Base-by-base conservation (phyloP, 768 basidiomycete genomes). In the Tricholoma bakamatsutake region DNA sequence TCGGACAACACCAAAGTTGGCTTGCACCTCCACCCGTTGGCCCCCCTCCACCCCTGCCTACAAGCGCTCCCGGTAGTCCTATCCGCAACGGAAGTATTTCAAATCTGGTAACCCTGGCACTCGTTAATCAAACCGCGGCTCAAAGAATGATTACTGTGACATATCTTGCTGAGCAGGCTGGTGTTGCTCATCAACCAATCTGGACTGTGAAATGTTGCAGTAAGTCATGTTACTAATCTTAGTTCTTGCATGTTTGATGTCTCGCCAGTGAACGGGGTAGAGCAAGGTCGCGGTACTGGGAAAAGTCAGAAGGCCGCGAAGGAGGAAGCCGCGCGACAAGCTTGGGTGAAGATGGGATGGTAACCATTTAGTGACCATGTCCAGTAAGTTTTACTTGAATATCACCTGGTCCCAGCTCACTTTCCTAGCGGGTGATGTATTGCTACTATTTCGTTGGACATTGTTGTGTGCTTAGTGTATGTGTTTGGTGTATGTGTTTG, bases 231-330 rank as follows among this genome's bases (percentile, higher is more conserved):
- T 39, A 11, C 3, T 24, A 2, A 24, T 11, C 10, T n/a, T 43
- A 53, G 7, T 13, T 8, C n/a, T 43, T 27, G 27, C 33, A 53
- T 10, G 4, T 31, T n/a, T 43, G 8, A 47, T 18, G 58, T 21
- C 17, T 17, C 33, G n/a, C 1, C 52, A 87, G 85, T 87, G 21
- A 77, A 82, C 54, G 74, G 69, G 1, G 61, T 69, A n/a, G 73
- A 77, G 59, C 74, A 61, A 58, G 85, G 84, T 21, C 50, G 64
- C 3, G 85, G 83, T 0, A 58, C 49, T 3, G 85, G 80, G 18
- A 81, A 79, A 57, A 86, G 74, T 55, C 83, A 85, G 66, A 87
- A 86, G 59, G 47, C 69, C n/a, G 85, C 85, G 7, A 87, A 85
- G 59, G 83, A 86, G 68, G 80, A 82, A 58, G 85, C 85, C n/a